Conservation (phyloP, 257 asterid species). For the Forsythia suspensa region DNA sequence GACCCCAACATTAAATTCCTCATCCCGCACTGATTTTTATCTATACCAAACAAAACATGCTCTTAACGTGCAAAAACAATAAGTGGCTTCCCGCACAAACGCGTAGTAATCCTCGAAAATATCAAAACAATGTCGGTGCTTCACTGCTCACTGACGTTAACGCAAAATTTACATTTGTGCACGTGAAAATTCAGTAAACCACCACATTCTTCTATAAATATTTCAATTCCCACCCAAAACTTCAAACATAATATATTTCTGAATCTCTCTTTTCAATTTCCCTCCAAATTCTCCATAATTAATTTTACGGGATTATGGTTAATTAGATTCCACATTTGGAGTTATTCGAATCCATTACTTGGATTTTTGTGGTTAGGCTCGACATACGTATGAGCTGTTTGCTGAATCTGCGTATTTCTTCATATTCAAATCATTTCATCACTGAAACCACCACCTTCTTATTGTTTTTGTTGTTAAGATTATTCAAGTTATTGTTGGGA, state of each 20-base stretch:
- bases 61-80: too few relatives aligned
- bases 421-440: slow-evolving; percentile 35
- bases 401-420: slow-evolving; percentile 36
- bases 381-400: slow-evolving; percentile 51
- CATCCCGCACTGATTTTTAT: too few relatives aligned
- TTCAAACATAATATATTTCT: too few relatives aligned
- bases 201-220: too few relatives aligned
- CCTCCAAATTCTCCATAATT: background rate
- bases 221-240: background rate
- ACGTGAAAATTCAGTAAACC: too few relatives aligned
- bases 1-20: too few relatives aligned
- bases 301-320: background rate
- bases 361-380: background rate
- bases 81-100: too few relatives aligned
- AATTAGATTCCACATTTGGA: background rate
- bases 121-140: too few relatives aligned
- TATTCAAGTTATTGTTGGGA: slow-evolving; percentile 22
- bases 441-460: slow-evolving; percentile 18
- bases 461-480: slow-evolving; percentile 27
- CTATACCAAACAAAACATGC: too few relatives aligned
- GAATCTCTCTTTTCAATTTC: background rate
- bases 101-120: too few relatives aligned
- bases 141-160: too few relatives aligned
- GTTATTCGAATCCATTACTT: background rate
- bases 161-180: too few relatives aligned